Conservation (phyloP, 2,329 filamentous ascomycete species). For the Botrytis pseudocinerea region DNA sequence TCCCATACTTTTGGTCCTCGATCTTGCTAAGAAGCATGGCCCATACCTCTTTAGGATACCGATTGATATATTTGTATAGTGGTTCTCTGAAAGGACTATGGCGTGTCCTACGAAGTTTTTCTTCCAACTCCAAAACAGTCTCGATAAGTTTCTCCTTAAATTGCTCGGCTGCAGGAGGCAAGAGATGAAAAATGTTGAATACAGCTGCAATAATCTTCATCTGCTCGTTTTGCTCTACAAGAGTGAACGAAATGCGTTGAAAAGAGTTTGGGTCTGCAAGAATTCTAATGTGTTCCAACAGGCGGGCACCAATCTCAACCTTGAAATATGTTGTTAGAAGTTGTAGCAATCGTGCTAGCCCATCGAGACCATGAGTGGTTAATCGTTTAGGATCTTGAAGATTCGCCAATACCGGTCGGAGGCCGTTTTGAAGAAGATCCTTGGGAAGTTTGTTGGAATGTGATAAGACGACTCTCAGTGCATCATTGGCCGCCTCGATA, state of each 20-base stretch:
- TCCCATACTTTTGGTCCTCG: slow-evolving; percentile 82
- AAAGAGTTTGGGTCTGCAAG: slow-evolving; percentile 79
- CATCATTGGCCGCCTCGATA: slow-evolving; percentile 89
- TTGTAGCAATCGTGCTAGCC: slow-evolving; percentile 83
- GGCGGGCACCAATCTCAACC: slow-evolving; percentile 88
- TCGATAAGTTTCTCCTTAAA: slow-evolving; percentile 92
- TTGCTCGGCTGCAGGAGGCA: slow-evolving; percentile 83
- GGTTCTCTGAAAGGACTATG: slow-evolving; percentile 90
- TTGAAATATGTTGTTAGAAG: slow-evolving; percentile 98
- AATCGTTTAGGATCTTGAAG: slow-evolving; percentile 91
- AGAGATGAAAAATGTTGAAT: slow-evolving; percentile 94
- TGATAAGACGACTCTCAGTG: slow-evolving; percentile 81
- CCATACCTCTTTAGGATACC: slow-evolving; percentile 89
- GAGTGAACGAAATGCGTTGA: slow-evolving; percentile 89
- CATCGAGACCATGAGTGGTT: slow-evolving; percentile 85
- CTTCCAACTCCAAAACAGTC: slow-evolving; percentile 85
- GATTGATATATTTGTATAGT: slow-evolving; percentile 88
- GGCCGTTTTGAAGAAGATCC: slow-evolving; percentile 88
- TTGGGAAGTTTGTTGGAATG: slow-evolving; percentile 92
- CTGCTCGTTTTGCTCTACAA: slow-evolving; percentile 87
- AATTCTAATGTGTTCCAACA: slow-evolving; percentile 91
- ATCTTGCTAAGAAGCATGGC: slow-evolving; percentile 74
- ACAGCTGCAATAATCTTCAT: slow-evolving; percentile 96
- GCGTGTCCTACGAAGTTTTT: slow-evolving; percentile 79
- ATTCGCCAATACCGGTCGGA: slow-evolving; percentile 94